A percentile compares a stretch with the other conserved stretches of the same genome.
phyloP scores from a whole-genome alignment of 148 eudicot species.

The Camellia granthamiana region DNA sequence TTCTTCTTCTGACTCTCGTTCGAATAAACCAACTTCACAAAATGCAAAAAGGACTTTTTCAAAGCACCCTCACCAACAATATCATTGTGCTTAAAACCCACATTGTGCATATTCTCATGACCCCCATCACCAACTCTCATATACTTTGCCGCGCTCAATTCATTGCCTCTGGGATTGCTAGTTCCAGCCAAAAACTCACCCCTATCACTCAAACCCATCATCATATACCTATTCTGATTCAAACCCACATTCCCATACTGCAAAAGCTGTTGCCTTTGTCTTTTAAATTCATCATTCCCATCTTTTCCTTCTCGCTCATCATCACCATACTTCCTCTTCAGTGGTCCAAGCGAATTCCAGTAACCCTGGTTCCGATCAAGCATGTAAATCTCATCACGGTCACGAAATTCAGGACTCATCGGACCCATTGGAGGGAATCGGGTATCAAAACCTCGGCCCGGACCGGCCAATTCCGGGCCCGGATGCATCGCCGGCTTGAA shows the following conservation, averaged over 20 bases:
- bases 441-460: slow-evolving; percentile 24
- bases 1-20: slow-evolving; percentile 48
- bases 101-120: slow-evolving; percentile 19
- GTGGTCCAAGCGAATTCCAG: slow-evolving; percentile 41
- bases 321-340: slow-evolving; percentile 72
- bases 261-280: slow-evolving; percentile 75
- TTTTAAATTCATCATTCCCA: slow-evolving; percentile 46
- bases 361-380: slow-evolving; percentile 34
- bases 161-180: slow-evolving; percentile 46
- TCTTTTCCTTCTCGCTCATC: slow-evolving; percentile 34
- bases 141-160: slow-evolving; percentile 40
- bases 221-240: slow-evolving; percentile 17
- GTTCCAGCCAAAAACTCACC: slow-evolving; percentile 34
- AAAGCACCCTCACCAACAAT: slow-evolving; percentile 53
- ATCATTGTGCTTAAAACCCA: slow-evolving; percentile 37
- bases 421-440: slow-evolving; percentile 42
- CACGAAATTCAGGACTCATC: slow-evolving; percentile 54
- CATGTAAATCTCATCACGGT: slow-evolving; percentile 23
- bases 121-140: slow-evolving; percentile 41
- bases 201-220: slow-evolving; percentile 5
- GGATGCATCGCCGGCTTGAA: slow-evolving; percentile 28
- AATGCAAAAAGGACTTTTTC: slow-evolving; percentile 64
- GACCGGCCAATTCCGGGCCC: slow-evolving; percentile 13
- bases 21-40: slow-evolving; percentile 59
- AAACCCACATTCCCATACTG: slow-evolving; percentile 58